phyloP scores from a whole-genome alignment of 345 rosid species.

The Alliaria petiolata region DNA sequence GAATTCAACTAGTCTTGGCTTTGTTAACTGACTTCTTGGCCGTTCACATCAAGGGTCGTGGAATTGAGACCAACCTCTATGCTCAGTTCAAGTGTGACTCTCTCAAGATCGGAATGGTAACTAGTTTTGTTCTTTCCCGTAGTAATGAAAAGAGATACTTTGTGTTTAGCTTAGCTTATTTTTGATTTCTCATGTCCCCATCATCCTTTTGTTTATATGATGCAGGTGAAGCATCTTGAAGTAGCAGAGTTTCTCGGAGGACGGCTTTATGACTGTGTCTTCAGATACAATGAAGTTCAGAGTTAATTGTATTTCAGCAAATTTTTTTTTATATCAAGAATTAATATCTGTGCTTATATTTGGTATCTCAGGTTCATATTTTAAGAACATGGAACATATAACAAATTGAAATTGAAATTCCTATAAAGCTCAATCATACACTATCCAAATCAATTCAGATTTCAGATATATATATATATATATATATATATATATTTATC shows the following conservation, averaged over 20 bases:
- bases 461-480: too few species aligned
- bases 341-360: too few species aligned
- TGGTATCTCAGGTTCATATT: too few species aligned
- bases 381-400: too few species aligned
- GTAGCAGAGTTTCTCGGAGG: conserved; percentile 98
- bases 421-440: too few species aligned
- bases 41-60: conserved; percentile 72
- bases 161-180: not conserved
- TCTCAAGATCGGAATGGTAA: conserved; percentile 91
- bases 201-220: not conserved
- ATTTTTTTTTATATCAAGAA: too few species aligned
- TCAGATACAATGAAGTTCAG: conserved; percentile 66
- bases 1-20: not conserved
- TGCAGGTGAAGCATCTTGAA: conserved; percentile 91
- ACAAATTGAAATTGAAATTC: too few species aligned
- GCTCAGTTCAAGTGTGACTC: conserved; percentile 96
- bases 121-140: not conserved
- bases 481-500: too few species aligned
- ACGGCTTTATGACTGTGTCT: conserved; percentile 90
- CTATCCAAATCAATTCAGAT: too few species aligned
- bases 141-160: not conserved
- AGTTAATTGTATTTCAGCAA: not conserved
- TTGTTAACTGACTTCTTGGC: not conserved
- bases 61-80: conserved; percentile 93
- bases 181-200: not conserved